Evolutionary conservation across 192 early-diverging fungal genomes (phyloP), one percentile per base, ranked within the genome.

Genomic region (Geosiphon pyriformis): DNA sequence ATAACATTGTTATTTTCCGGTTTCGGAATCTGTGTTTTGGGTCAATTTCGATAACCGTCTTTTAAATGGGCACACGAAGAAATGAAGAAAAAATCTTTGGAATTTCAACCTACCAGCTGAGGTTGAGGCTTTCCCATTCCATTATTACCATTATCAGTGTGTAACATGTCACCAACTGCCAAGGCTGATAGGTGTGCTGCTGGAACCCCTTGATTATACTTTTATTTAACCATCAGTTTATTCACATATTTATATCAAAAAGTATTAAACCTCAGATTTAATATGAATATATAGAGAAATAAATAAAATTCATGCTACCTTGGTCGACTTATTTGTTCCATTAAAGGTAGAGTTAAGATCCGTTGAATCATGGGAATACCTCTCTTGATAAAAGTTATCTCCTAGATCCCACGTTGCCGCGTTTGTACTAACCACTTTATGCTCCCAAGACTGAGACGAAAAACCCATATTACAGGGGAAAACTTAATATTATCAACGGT

Each of bases 81-180:
- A n/a, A n/a, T n/a, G n/a, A n/a, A n/a, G n/a, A n/a, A n/a, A n/a
- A n/a, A n/a, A n/a, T n/a, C n/a, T n/a, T n/a, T n/a, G n/a, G n/a
- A 57, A 30, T 57, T 30, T 18, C 25, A 32, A 63, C 47, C 11
- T 51, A 63, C 61, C 20, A 42, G 42, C n/a, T 75, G 76, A 18
- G 56, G 51, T 57, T 76, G 46, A 46, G 50, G 47, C 26, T 78
- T 72, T 27, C 47, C 15, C 27, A 22, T 29, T 18, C 37, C 47
- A 51, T 63, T 63, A 46, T 3, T 4, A 63, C 25, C 26, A 32
- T 18, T 18, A 15, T 48, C 46, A 3, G 23, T 20, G 50, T 33
- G 29, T 1, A 46, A 22, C 3, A 48, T 0, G 6, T 26, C 23
- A 11, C 26, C 32, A 27, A 8, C 33, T 30, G 61, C 46, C 48